phyloP scores from a whole-genome alignment of 176 grass and related monocot genomes.

The Ensete glaucum region DNA sequence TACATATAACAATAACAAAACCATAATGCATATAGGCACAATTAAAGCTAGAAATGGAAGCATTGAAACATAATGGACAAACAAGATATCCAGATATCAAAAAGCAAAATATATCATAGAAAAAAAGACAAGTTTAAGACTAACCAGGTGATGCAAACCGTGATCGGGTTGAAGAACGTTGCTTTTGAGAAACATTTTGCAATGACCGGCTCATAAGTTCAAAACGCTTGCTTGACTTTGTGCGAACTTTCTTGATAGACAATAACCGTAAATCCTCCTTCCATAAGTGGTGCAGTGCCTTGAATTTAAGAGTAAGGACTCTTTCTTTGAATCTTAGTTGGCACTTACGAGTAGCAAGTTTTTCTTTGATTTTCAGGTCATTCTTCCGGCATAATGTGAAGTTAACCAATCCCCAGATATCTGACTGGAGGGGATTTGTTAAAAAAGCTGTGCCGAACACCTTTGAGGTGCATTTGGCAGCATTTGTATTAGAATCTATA shows the following conservation, averaged over 20 bases:
- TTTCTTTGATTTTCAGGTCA: conserved; percentile 47
- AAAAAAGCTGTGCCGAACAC: conserved; percentile 30
- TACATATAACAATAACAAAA: background rate
- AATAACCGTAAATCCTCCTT: conserved; percentile 69
- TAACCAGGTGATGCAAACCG: conserved; percentile 54
- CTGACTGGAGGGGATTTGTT: conserved; percentile 20
- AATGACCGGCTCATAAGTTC: conserved; percentile 30
- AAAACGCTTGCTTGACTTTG: conserved; percentile 60
- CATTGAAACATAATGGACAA: too few relatives aligned
- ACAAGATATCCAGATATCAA: too few relatives aligned
- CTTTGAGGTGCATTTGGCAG: conserved; percentile 28
- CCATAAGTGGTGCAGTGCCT: conserved; percentile 61
- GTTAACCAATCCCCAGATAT: conserved; percentile 33
- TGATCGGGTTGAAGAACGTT: conserved; percentile 48
- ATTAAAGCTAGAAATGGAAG: background rate
- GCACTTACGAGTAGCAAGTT: conserved; percentile 35
- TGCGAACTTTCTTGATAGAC: conserved; percentile 48
- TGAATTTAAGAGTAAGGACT: conserved; percentile 75
- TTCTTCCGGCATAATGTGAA: conserved; percentile 29
- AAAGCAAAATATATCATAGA: background rate
- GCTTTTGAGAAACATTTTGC: conserved; percentile 49
- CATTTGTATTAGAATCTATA: conserved; percentile 31
- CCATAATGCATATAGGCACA: background rate
- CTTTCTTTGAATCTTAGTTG: conserved; percentile 56
- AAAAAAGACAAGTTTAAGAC: conserved; percentile 14